These are phyloP conservation scores for Trichothecium roseum DNA, from an alignment of 2,329 filamentous ascomycete species.

Conservation along the genomic window DNA sequence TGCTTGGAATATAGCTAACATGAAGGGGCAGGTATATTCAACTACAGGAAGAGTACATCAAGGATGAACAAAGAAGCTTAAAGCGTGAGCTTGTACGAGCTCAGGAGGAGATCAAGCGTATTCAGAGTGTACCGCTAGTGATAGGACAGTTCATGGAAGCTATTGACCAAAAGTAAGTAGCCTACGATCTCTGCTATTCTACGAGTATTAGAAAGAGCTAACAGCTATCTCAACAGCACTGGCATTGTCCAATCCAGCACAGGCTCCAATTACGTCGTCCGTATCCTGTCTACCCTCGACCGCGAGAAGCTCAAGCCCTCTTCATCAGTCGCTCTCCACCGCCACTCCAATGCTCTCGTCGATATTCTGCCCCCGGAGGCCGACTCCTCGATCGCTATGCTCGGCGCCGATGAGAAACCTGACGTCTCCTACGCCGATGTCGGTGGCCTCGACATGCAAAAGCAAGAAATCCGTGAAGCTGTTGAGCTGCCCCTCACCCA, in stretches of 20 bases:
- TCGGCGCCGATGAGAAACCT: slow-evolving; percentile 92
- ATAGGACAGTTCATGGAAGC: slow-evolving; percentile 99
- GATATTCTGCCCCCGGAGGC: slow-evolving; percentile 98
- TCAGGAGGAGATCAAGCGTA: slow-evolving; percentile 98
- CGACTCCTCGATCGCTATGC: slow-evolving; percentile 97
- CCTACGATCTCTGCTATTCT: slow-evolving; percentile 1
- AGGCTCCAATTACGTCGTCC: slow-evolving; percentile 97
- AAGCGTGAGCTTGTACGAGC: slow-evolving; percentile 95
- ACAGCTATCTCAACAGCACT: slow-evolving; percentile 49
- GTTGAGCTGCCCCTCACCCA: slow-evolving; percentile 95
- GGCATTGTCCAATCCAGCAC: slow-evolving; percentile 98
- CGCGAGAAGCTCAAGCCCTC: slow-evolving; percentile 97
- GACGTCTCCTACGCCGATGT: slow-evolving; percentile 98
- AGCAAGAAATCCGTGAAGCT: slow-evolving; percentile 97
- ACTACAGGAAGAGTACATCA: slow-evolving; percentile 99
- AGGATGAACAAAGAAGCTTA: slow-evolving; percentile 97
- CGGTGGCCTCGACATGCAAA: slow-evolving; percentile 97
- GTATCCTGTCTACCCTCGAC: slow-evolving; percentile 95
- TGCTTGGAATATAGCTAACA: slow-evolving; percentile 8
- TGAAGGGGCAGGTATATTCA: slow-evolving; percentile 66
- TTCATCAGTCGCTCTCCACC: slow-evolving; percentile 92
- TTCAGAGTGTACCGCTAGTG: slow-evolving; percentile 94
- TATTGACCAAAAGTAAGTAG: slow-evolving; percentile 88
- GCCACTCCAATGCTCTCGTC: slow-evolving; percentile 96
- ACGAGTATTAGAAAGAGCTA: background rate